Conservation (phyloP, 2,329 filamentous ascomycete genomes). For the Colletotrichum nymphaeae region DNA sequence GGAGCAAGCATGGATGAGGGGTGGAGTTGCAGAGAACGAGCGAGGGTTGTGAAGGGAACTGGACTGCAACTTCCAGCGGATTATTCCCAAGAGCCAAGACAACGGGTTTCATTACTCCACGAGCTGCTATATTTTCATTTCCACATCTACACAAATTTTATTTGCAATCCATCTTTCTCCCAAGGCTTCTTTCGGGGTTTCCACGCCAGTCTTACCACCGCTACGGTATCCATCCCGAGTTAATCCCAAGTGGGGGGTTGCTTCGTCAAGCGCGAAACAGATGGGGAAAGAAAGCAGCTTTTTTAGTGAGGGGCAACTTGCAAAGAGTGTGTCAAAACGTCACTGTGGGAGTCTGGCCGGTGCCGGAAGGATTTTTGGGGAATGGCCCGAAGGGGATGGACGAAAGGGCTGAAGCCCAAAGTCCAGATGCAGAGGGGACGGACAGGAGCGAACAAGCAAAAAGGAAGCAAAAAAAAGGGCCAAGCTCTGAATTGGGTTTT, state of each 20-base stretch:
- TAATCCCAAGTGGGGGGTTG: constrained; percentile 19
- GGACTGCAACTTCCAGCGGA: background rate
- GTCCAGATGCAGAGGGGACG: background rate
- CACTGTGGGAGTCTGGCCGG: background rate
- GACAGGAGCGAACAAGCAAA: background rate
- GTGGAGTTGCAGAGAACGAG: background rate
- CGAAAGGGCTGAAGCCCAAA: background rate
- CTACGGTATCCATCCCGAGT: background rate
- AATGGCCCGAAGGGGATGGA: background rate
- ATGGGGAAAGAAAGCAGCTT: constrained; percentile 8
- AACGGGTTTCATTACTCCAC: constrained; percentile 1
- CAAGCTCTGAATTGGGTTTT: background rate
- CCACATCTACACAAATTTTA: background rate
- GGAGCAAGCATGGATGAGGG: constrained; percentile 9
- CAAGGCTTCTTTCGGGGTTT: background rate
- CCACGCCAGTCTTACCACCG: no score
- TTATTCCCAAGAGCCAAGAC: background rate
- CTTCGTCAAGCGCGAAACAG: constrained; percentile 18
- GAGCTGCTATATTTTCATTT: constrained; percentile 6
- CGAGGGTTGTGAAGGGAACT: background rate
- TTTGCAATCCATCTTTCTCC: background rate
- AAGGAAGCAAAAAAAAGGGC: background rate
- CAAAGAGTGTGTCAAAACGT: constrained; percentile 10
- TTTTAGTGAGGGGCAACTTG: constrained; percentile 12
- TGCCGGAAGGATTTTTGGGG: background rate